These are phyloP conservation scores for Monilinia vaccinii-corymbosi DNA, from an alignment of 2,329 filamentous ascomycete species.

Conservation along the genomic window DNA sequence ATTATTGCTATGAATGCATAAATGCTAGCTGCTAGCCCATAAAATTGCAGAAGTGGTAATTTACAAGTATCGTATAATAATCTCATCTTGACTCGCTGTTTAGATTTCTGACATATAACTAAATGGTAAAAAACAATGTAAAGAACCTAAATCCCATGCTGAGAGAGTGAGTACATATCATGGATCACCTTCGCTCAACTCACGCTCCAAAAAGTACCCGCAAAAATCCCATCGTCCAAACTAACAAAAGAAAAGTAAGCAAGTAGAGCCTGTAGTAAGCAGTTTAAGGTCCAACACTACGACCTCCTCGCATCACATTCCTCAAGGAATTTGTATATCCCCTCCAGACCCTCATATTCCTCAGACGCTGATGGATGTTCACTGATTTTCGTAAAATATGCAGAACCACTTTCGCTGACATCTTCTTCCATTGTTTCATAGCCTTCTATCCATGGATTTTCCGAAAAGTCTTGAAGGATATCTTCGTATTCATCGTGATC, in stretches of 20 bases:
- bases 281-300: not conserved
- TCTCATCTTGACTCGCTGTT: not conserved
- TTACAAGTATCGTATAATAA: not conserved
- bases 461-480: conserved; percentile 15
- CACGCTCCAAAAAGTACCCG: not conserved
- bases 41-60: not conserved
- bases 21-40: not conserved
- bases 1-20: not conserved
- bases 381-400: conserved; percentile 23
- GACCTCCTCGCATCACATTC: conserved; percentile 41
- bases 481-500: conserved; percentile 28
- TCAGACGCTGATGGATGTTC: conserved; percentile 32
- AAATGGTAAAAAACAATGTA: not conserved
- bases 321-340: conserved; percentile 57
- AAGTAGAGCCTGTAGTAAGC: not conserved
- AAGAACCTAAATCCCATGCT: not conserved
- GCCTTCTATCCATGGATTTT: conserved; percentile 28
- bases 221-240: not conserved
- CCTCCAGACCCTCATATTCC: conserved; percentile 53
- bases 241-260: not conserved
- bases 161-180: not conserved
- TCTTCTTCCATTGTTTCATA: conserved; percentile 26
- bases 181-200: not conserved
- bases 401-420: conserved; percentile 25
- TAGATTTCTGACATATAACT: not conserved